These are phyloP conservation scores for Microascus cirrosus DNA, from an alignment of 2,329 filamentous ascomycete genomes.

Conservation along the genomic window DNA sequence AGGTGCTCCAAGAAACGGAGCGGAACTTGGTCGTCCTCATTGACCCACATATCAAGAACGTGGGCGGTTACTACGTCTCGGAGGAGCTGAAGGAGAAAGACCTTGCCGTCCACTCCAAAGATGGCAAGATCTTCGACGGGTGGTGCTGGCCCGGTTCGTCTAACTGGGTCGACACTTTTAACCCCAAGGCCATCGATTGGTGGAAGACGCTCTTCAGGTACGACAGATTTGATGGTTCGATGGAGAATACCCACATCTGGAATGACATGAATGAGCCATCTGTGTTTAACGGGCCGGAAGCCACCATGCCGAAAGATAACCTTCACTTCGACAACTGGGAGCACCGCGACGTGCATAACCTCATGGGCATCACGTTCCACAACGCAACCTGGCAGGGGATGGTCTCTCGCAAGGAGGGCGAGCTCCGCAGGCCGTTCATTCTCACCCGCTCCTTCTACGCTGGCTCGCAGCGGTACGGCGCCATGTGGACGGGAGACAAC, in stretches of 20 bases:
- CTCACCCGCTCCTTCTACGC: slow-evolving; percentile 88
- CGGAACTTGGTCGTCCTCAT: slow-evolving; percentile 91
- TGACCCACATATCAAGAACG: slow-evolving; percentile 96
- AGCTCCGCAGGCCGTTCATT: slow-evolving; percentile 77
- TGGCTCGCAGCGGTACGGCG: slow-evolving; percentile 78
- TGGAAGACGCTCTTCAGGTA: slow-evolving; percentile 87
- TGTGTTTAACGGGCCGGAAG: slow-evolving; percentile 96
- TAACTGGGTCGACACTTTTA: slow-evolving; percentile 94
- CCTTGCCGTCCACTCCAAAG: slow-evolving; percentile 80
- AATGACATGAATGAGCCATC: slow-evolving; percentile 99
- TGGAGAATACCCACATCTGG: slow-evolving; percentile 87
- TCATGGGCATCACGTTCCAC: slow-evolving; percentile 90
- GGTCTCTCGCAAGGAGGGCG: slow-evolving; percentile 73
- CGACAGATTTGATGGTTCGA: slow-evolving; percentile 73
- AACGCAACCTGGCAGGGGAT: slow-evolving; percentile 88
- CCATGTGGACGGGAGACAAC: slow-evolving; percentile 99
- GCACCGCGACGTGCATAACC: slow-evolving; percentile 90
- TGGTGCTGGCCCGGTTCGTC: slow-evolving; percentile 99
- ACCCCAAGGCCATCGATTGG: slow-evolving; percentile 82
- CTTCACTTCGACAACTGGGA: slow-evolving; percentile 87
- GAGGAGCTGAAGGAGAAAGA: slow-evolving; percentile 76
- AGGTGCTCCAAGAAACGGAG: slow-evolving; percentile 75
- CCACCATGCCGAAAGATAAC: slow-evolving; percentile 98
- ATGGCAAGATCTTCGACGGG: slow-evolving; percentile 79
- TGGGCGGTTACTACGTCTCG: slow-evolving; percentile 62